These are phyloP conservation scores for Penicillium argentinense DNA, from an alignment of 495 filamentous ascomycete species.

Conservation along the genomic window DNA sequence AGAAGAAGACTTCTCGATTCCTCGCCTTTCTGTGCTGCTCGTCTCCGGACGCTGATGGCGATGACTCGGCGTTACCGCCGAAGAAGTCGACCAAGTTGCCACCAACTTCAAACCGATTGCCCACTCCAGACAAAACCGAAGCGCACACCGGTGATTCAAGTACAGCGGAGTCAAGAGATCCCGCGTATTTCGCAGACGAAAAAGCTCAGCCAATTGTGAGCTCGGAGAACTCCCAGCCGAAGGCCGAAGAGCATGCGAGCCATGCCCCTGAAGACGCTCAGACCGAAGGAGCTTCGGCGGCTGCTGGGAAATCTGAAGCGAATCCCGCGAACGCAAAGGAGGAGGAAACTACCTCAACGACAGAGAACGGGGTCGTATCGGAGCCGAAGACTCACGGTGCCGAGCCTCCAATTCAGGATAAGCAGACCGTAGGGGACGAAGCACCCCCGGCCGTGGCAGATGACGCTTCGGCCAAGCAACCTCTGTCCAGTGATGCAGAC, in stretches of 20 bases:
- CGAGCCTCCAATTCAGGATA: conserved; percentile 6
- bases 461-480: conserved; percentile 14
- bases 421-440: conserved; percentile 11
- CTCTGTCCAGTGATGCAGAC: conserved; percentile 11
- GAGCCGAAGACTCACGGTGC: conserved; percentile 14
- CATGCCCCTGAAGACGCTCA: conserved; percentile 20
- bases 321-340: conserved; percentile 5
- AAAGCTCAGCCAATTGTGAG: conserved; percentile 42
- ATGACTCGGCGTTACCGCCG: conserved; percentile 59
- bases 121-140: conserved; percentile 52
- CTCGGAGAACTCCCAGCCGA: conserved; percentile 32
- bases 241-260: conserved; percentile 32
- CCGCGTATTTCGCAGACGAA: conserved; percentile 47
- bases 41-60: conserved; percentile 59
- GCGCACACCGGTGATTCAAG: conserved; percentile 51
- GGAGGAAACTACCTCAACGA: conserved; percentile 1
- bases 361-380: conserved; percentile 12
- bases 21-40: conserved; percentile 82
- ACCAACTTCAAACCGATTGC: conserved; percentile 54
- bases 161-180: conserved; percentile 57
- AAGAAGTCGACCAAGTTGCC: conserved; percentile 63
- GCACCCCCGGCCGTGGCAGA: conserved; percentile 8
- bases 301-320: conserved; percentile 15
- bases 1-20: conserved; percentile 56
- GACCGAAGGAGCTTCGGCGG: conserved; percentile 24